Evolutionary conservation across 108 stramenopile species (phyloP).

Genomic region (Parietichytrium sp.): DNA sequence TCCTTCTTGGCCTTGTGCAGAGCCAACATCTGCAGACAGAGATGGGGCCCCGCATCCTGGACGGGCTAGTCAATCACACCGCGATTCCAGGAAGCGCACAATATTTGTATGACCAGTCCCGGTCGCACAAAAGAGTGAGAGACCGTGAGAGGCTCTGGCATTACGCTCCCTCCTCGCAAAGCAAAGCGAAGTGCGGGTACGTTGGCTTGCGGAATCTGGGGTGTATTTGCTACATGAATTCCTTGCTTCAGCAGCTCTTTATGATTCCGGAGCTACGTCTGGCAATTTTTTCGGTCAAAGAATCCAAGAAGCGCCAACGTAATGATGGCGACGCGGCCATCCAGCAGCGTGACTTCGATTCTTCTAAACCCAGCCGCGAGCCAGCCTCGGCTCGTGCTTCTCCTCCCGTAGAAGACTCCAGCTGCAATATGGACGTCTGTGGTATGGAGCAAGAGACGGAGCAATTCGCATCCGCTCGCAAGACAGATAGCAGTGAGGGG

Average conservation of each 20-base stretch:
- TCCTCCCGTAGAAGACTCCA: no score
- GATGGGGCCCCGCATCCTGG: background rate
- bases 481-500: background rate
- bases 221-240: conserved; percentile 72
- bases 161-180: background rate
- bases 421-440: no score
- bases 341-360: no score
- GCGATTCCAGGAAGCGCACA: background rate
- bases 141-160: conserved; percentile 21
- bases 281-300: background rate
- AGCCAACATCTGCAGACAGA: conserved; percentile 12
- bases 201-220: conserved; percentile 64
- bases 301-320: background rate
- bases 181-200: conserved; percentile 52
- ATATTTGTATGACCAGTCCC: background rate
- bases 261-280: conserved; percentile 40
- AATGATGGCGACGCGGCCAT: background rate
- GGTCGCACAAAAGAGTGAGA: background rate
- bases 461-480: background rate
- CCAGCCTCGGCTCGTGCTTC: no score
- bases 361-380: no score
- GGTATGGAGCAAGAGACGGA: background rate
- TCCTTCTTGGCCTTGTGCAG: background rate
- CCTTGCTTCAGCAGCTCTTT: conserved; percentile 60
- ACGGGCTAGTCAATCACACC: background rate